Conservation (phyloP, 441 rosid genomes). For the Macaranga tanarius region DNA sequence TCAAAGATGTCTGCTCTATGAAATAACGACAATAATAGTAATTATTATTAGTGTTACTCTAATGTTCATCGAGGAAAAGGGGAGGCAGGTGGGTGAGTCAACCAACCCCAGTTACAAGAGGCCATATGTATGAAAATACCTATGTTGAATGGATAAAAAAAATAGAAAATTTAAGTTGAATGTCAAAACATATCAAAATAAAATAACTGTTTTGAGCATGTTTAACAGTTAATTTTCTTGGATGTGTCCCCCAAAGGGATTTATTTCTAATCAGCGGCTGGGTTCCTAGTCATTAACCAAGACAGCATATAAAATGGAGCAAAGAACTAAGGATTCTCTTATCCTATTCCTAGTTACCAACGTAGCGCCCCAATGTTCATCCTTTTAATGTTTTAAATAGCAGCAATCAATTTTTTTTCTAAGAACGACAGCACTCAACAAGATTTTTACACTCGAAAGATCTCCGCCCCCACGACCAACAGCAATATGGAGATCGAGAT, state of each 20-base stretch:
- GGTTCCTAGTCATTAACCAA: neutral
- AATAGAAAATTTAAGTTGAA: no score
- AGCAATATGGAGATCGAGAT: conserved; percentile 39
- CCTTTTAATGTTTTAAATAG: conserved; percentile 10
- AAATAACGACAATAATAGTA: no score
- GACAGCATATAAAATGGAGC: neutral
- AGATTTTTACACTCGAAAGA: neutral
- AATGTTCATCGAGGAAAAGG: no score
- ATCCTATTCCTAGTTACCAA: neutral
- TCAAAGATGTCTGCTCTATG: no score
- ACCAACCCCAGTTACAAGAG: no score
- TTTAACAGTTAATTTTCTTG: neutral
- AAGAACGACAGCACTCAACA: neutral
- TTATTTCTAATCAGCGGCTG: neutral
- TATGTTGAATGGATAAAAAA: neutral
- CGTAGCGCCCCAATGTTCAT: conserved; percentile 1
- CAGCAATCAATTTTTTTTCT: neutral
- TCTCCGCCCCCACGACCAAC: neutral
- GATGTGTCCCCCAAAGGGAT: no score
- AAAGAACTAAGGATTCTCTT: neutral
- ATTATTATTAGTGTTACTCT: no score
- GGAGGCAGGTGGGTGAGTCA: no score
- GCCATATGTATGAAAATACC: neutral
- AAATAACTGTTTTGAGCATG: neutral
- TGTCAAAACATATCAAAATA: no score